Evolutionary conservation across 2,329 filamentous ascomycete genomes (phyloP).

Genomic region (Malbranchea cinnamomea): DNA sequence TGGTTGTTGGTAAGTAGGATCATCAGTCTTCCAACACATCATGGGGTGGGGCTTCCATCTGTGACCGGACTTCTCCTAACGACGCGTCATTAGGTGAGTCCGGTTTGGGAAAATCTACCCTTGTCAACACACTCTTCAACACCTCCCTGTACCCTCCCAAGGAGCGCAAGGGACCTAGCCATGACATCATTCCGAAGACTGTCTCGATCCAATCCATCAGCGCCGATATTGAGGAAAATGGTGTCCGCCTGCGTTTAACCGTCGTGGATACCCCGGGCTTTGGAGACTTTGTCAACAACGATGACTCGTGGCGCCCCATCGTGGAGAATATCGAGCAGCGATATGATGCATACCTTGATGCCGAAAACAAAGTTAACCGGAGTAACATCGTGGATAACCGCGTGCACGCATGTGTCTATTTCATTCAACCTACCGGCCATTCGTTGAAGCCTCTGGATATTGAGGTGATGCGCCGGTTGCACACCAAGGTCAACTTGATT

Average conservation of each 20-base stretch:
- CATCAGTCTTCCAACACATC: not conserved
- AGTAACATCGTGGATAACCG: constrained; percentile 99
- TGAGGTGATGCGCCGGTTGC: constrained; percentile 96
- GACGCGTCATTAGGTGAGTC: constrained; percentile 66
- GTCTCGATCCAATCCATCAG: constrained; percentile 91
- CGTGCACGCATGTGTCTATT: constrained; percentile 97
- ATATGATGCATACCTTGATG: constrained; percentile 94
- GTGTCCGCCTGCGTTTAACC: constrained; percentile 86
- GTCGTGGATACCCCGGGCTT: constrained; percentile 97
- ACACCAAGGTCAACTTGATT: constrained; percentile 99
- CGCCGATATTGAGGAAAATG: constrained; percentile 95
- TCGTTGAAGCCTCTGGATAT: constrained; percentile 97
- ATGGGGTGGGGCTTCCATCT: not conserved
- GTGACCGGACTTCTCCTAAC: not conserved
- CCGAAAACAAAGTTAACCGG: constrained; percentile 99
- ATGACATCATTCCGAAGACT: constrained; percentile 97
- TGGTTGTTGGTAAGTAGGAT: constrained; percentile 83
- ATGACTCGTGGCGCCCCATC: constrained; percentile 97
- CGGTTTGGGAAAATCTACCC: constrained; percentile 93
- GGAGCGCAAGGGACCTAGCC: constrained; percentile 93
- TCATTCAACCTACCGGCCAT: constrained; percentile 97
- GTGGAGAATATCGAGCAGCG: constrained; percentile 99
- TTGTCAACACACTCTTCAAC: constrained; percentile 99
- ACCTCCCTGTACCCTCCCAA: constrained; percentile 96
- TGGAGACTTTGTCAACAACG: constrained; percentile 99